These are phyloP conservation scores for Coleophoma cylindrospora DNA, from an alignment of 2,329 filamentous ascomycete genomes.

Conservation along the genomic window DNA sequence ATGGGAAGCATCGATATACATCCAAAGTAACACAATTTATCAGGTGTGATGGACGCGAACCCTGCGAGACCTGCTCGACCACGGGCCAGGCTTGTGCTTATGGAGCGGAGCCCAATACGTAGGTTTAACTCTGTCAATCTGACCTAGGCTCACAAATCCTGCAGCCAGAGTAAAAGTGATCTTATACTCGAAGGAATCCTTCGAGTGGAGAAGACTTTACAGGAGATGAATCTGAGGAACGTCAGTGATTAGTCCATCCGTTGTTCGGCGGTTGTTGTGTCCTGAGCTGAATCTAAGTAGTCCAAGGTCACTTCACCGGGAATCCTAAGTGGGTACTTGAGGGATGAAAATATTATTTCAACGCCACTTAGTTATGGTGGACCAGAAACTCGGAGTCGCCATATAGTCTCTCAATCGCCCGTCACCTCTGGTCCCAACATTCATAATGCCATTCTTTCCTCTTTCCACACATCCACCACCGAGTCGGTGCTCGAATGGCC, in stretches of 20 bases:
- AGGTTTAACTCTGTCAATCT: conserved; percentile 4
- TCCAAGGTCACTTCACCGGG: not conserved
- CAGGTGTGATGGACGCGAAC: conserved; percentile 43
- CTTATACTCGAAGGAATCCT: conserved; percentile 44
- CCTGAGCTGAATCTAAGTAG: not conserved
- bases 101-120: conserved; percentile 25
- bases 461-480: conserved; percentile 44
- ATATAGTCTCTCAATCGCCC: not conserved
- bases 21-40: not conserved
- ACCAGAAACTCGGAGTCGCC: not conserved
- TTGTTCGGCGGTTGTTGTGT: not conserved
- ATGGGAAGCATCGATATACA: not conserved
- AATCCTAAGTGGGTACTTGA: not conserved
- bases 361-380: not conserved
- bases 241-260: not conserved
- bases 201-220: conserved; percentile 38
- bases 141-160: not conserved
- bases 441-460: conserved; percentile 42
- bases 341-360: not conserved
- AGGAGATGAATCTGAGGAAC: conserved; percentile 32
- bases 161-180: conserved; percentile 43
- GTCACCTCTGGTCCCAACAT: conserved; percentile 1
- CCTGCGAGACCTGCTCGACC: conserved; percentile 28
- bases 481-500: conserved; percentile 47
- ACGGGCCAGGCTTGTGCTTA: conserved; percentile 23